Evolutionary conservation across 345 rosid species (phyloP).

Genomic region (Turnera subulata): DNA sequence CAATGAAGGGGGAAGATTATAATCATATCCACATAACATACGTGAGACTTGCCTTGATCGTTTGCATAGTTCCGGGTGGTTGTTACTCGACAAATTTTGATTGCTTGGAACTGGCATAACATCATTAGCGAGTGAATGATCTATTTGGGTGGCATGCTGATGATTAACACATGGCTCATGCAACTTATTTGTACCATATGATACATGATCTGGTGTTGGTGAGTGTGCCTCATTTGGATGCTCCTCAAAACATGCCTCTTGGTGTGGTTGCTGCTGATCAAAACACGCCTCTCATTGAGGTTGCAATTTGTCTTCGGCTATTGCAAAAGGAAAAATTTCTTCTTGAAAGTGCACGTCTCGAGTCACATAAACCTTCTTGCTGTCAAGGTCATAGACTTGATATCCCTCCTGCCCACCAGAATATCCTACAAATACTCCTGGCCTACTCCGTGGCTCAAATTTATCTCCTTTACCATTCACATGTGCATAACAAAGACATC

Average conservation of each 20-base stretch:
- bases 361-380: neutral
- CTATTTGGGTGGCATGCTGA: neutral
- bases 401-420: neutral
- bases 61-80: no score
- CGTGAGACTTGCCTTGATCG: neutral
- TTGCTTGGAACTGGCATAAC: no score
- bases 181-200: neutral
- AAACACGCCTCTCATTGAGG: neutral
- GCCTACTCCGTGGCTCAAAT: neutral
- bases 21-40: neutral
- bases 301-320: no score
- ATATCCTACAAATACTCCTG: constrained; percentile 9
- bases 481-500: neutral
- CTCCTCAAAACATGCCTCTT: no score
- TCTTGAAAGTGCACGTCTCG: neutral
- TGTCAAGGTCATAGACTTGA: neutral
- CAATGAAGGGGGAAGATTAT: neutral
- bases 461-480: neutral
- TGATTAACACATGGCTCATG: neutral
- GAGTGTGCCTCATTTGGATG: no score
- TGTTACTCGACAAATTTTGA: no score
- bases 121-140: no score
- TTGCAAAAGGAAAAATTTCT: neutral
- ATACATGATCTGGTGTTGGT: no score
- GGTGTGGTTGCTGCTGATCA: neutral